A percentile compares a stretch with the other conserved stretches of the same genome.
Evolutionary conservation across 2,329 filamentous ascomycete genomes (phyloP).

Genomic region (Hypoxylon sp.): DNA sequence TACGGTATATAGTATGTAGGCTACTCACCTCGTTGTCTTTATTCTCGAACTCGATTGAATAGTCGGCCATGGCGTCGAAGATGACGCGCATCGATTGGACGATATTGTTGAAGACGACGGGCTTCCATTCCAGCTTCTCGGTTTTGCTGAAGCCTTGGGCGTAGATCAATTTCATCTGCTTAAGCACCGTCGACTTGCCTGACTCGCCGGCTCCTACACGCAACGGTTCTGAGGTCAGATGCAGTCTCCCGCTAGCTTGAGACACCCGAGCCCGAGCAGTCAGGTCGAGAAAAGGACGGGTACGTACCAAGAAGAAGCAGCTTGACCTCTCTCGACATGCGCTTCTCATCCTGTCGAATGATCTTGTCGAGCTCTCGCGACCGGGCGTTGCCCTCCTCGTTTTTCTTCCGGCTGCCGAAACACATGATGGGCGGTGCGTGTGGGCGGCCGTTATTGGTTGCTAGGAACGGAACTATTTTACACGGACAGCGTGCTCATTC

Average conservation of each 20-base stretch:
- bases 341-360: conserved; percentile 88
- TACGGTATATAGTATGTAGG: too few species aligned
- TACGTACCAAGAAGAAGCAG: conserved; percentile 85
- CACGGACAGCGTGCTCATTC: conserved; percentile 17
- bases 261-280: conserved; percentile 24
- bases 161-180: conserved; percentile 99
- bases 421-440: conserved; percentile 59
- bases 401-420: conserved; percentile 65
- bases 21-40: conserved; percentile 77
- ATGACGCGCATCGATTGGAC: conserved; percentile 91
- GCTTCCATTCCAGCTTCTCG: conserved; percentile 92
- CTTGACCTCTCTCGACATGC: conserved; percentile 87
- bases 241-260: conserved; percentile 30
- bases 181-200: conserved; percentile 95
- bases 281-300: conserved; percentile 5
- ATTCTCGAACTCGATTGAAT: conserved; percentile 79
- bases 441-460: not conserved
- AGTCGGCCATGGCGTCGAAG: conserved; percentile 87
- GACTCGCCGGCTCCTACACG: conserved; percentile 88
- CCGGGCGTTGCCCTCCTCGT: conserved; percentile 59
- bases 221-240: conserved; percentile 37
- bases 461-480: conserved; percentile 4
- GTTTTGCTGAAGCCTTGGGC: conserved; percentile 87
- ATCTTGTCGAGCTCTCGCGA: conserved; percentile 84
- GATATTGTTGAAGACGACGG: conserved; percentile 95